Evolutionary conservation across 2,329 filamentous ascomycete species (phyloP).

Genomic region (Zarea fungicola): DNA sequence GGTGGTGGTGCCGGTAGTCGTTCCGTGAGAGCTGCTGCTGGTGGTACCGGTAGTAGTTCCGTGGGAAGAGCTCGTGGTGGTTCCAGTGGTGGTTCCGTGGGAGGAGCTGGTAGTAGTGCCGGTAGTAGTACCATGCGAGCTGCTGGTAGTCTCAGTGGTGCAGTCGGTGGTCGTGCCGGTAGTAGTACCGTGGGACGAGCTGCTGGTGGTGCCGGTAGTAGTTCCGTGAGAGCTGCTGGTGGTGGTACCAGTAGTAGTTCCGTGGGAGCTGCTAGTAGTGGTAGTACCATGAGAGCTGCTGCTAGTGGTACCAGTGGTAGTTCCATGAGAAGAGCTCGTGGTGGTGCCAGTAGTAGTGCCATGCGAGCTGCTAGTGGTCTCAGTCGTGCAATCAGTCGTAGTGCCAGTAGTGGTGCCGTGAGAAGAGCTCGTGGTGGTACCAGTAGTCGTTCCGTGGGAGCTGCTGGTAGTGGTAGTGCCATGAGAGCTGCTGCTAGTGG

Average conservation of each 20-base stretch:
- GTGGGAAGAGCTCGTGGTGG: neutral
- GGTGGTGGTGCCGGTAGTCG: too few species aligned
- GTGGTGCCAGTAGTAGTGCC: neutral
- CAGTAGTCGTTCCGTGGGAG: too few species aligned
- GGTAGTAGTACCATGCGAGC: neutral
- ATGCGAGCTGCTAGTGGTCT: neutral
- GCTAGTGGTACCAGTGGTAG: constrained; percentile 3
- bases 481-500: neutral
- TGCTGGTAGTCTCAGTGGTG: constrained; percentile 4
- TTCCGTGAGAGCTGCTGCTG: too few species aligned
- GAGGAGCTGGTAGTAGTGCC: neutral
- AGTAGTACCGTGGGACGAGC: too few species aligned
- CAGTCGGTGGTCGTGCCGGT: constrained; percentile 1
- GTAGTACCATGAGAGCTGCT: neutral
- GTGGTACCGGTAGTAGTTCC: too few species aligned
- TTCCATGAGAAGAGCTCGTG: too few species aligned
- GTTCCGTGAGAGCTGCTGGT: constrained; percentile 1
- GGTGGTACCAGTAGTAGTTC: constrained; percentile 11
- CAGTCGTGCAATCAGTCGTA: constrained; percentile 4
- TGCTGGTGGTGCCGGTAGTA: constrained; percentile 8
- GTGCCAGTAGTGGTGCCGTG: constrained; percentile 14
- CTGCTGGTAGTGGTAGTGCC: too few species aligned
- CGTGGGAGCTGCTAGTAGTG: neutral
- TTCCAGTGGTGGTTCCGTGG: too few species aligned
- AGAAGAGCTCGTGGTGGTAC: too few species aligned